Evolutionary conservation across 169 alveolate species (phyloP), one percentile per base, ranked within the genome.

Genomic region (Fabrea salina): DNA sequence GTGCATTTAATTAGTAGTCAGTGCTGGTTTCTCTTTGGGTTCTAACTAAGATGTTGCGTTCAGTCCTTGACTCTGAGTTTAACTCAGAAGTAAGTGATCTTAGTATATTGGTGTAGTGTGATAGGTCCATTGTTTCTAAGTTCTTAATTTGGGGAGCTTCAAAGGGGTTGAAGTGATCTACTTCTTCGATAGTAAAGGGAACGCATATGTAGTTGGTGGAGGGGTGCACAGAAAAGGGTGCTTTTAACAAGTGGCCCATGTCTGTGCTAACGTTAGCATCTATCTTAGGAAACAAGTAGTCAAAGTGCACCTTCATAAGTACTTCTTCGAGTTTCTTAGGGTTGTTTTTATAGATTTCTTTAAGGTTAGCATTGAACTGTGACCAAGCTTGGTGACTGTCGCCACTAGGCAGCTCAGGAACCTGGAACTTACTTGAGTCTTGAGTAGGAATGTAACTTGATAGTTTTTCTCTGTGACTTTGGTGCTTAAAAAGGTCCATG

Each of bases 141-240:
- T n/a, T n/a, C n/a, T n/a, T n/a, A n/a, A n/a, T n/a, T n/a, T n/a
- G n/a, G n/a, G 74, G 74, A 13, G 39, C 74, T 13, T 8, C 22
- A 37, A 35, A 47, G 22, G 39, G 1, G 11, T 61, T 27, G 50
- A 61, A 61, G 13, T 8, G n/a, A 11, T 61, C 74, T 0, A 61
- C 50, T 16, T 13, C 19, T 33, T 30, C 27, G 0, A 30, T 30
- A 11, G 82, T 86, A 58, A 91, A 87, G 7, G 93, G 93, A 39
- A 87, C 88, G 77, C 95, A 91, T 4, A 91, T 83, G 79, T 68
- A 79, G 11, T 94, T 92, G 22, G 97, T 93, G 82, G 89, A 89
- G 4, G 97, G 97, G 82, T 93, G 97, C 7, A 93, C 82, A 64
- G 93, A 86, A 86, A 93, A 93, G 25, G 97, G 97, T 8, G 93